Evolutionary conservation across 2,329 filamentous ascomycete species (phyloP).

Genomic region (Tetracladium maxilliforme): DNA sequence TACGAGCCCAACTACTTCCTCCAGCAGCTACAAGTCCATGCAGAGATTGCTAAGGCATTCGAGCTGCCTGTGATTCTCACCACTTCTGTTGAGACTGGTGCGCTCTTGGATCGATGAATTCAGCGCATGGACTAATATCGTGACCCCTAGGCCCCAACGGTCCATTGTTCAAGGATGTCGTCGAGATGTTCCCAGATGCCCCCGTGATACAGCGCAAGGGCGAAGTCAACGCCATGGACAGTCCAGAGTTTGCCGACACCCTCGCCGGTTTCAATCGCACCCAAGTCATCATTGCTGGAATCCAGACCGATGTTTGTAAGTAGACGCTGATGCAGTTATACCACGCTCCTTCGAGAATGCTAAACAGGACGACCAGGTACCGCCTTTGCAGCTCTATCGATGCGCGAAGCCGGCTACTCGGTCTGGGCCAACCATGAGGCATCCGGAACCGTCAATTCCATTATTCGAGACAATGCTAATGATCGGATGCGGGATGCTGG

Average conservation of each 20-base stretch:
- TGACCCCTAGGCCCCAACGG: conserved; percentile 52
- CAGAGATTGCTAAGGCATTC: conserved; percentile 50
- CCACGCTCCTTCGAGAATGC: background rate
- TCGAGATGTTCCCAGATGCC: conserved; percentile 49
- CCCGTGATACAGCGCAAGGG: conserved; percentile 54
- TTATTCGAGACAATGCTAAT: conserved; percentile 50
- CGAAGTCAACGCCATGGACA: conserved; percentile 59
- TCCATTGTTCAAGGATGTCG: conserved; percentile 53
- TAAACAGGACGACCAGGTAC: conserved; percentile 28
- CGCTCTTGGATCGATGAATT: background rate
- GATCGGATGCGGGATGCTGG: conserved; percentile 51
- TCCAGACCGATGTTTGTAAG: conserved; percentile 58
- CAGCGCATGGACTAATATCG: conserved; percentile 1
- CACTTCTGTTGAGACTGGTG: conserved; percentile 46
- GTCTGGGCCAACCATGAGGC: conserved; percentile 64
- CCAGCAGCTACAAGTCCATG: conserved; percentile 53
- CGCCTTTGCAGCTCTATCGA: conserved; percentile 57
- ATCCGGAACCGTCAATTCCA: conserved; percentile 46
- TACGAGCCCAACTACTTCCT: conserved; percentile 50
- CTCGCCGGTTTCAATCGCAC: conserved; percentile 48
- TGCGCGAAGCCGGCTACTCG: conserved; percentile 54
- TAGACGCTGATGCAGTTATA: conserved; percentile 2
- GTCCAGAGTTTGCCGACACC: conserved; percentile 49
- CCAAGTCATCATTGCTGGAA: conserved; percentile 59
- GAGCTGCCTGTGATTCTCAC: conserved; percentile 55